Base-by-base conservation (phyloP, 2,329 filamentous ascomycete species). In the Penicillium fuscoglaucum region DNA sequence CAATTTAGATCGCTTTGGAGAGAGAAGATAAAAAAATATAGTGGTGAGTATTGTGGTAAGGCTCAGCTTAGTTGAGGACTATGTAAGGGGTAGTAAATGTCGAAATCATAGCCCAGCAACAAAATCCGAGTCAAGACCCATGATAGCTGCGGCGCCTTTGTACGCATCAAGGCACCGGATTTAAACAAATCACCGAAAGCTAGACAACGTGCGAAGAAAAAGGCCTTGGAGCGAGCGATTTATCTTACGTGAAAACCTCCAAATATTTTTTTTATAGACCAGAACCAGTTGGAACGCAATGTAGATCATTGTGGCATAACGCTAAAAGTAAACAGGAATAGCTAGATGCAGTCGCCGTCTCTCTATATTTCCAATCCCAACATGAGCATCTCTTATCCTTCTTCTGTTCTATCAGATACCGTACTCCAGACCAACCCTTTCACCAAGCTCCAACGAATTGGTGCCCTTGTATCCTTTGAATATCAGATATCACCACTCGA, bases 131-230 rank as follows among this genome's bases (percentile, higher is more conserved):
- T 9, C 17, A 33, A 81, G 7, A 81, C 77, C 79, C 79, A 82
- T 1, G 64, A 70, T 1, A 79, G 79, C 46, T 72, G 60, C 1
- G 74, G 75, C 3, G 70, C 66, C 52, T 65, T 76, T 10, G 67
- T 60, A 21, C 80, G 69, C 59, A 81, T 67, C 24, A 52, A 50
- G 1, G 65, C 70, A 0, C 80, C 80, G 50, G 70, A 82, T 50
- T 56, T 62, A 33, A 82, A 79, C 50, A 82, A 49, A 7, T 68
- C 45, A 0, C 65, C 73, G 19, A 81, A 74, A 43, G 17, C 1
- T n/a, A 19, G 37, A 39, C 37, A 39, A 6, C 4, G 8, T 26
- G 41, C 21, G 24, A 26, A 26, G 21, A 26, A 44, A 44, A 44
- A 9, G 8, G 7, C 15, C 4, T 26, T 44, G 15, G 13, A 24